Conservation (phyloP, 352 stramenopile genomes). For the Sclerospora graminicola region DNA sequence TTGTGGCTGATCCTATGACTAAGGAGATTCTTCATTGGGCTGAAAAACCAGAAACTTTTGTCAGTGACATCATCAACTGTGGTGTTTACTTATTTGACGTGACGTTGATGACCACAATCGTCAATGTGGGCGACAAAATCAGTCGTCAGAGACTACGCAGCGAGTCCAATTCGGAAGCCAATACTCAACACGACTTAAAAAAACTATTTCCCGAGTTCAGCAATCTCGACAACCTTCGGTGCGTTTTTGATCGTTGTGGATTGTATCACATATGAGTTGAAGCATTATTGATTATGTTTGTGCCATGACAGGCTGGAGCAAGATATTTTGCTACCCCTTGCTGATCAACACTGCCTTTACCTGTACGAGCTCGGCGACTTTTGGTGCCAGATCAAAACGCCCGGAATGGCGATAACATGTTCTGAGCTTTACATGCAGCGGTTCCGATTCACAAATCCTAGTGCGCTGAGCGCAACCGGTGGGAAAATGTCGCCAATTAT, state of each 20-base stretch:
- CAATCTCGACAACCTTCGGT: slow-evolving; percentile 79
- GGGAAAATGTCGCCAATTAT: slow-evolving; percentile 80
- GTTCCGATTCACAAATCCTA: slow-evolving; percentile 85
- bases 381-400: slow-evolving; percentile 88
- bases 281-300: slow-evolving; percentile 4
- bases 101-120: slow-evolving; percentile 66
- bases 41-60: slow-evolving; percentile 85
- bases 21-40: slow-evolving; percentile 86
- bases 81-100: slow-evolving; percentile 85
- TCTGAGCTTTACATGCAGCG: slow-evolving; percentile 88
- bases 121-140: slow-evolving; percentile 70
- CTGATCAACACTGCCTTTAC: slow-evolving; percentile 61
- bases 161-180: slow-evolving; percentile 62
- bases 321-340: slow-evolving; percentile 73
- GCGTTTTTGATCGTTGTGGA: not conserved
- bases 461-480: slow-evolving; percentile 58
- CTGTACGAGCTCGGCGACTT: slow-evolving; percentile 82
- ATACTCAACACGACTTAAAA: slow-evolving; percentile 68
- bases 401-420: slow-evolving; percentile 83
- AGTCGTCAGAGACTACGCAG: slow-evolving; percentile 67
- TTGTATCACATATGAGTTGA: not conserved
- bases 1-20: slow-evolving; percentile 59
- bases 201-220: slow-evolving; percentile 84
- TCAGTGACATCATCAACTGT: slow-evolving; percentile 88
- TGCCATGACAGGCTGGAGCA: slow-evolving; percentile 53